Base-by-base conservation (phyloP, 2,329 filamentous ascomycete genomes). In the Coleophoma eucalyptorum region DNA sequence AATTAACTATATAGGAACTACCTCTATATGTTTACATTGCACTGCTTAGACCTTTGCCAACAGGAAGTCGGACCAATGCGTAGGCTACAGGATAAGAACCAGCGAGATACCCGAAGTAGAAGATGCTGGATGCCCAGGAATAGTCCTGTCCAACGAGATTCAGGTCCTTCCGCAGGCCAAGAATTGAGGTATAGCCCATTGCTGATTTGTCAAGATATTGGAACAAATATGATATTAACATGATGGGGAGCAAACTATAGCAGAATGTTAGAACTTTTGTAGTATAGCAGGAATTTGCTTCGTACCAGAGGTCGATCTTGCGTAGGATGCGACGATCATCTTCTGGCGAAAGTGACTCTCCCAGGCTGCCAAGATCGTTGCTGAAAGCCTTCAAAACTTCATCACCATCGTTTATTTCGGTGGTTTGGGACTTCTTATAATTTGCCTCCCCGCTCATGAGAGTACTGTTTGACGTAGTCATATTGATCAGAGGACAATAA, bases 91-190 rank as follows among this genome's bases (percentile, higher is more conserved):
- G 41, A 15, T 18, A 41, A 18, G 35, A 31, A n/a, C 19, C 34
- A 13, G 47, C 41, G 19, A 49, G 40, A 15, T 50, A 50, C 33
- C 48, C 48, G 34, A 50, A 45, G 32, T 50, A 50, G 32, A 50
- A 50, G 12, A 50, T 34, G 12, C 10, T 13, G 15, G 20, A 19
- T 4, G 42, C 40, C 48, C 48, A 50, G 26, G 40, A 33, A 32
- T 50, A 50, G 16, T 50, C 43, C 18, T 65, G 61, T 0, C 64
- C 64, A 2, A 55, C 51, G 45, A 66, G 58, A 32, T 58, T 43
- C 34, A 62, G 64, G 48, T 67, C 65, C 8, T 42, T 55, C 12
- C 40, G 40, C 11, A 50, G 31, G n/a, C 42, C 42, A 37, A 46
- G 31, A 16, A 46, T 20, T 26, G 48, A 16, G n/a, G 48, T 10